Evolutionary conservation across 1,284 basidiomycete genomes (phyloP).

Genomic region (Crucibulum cyathiforme): DNA sequence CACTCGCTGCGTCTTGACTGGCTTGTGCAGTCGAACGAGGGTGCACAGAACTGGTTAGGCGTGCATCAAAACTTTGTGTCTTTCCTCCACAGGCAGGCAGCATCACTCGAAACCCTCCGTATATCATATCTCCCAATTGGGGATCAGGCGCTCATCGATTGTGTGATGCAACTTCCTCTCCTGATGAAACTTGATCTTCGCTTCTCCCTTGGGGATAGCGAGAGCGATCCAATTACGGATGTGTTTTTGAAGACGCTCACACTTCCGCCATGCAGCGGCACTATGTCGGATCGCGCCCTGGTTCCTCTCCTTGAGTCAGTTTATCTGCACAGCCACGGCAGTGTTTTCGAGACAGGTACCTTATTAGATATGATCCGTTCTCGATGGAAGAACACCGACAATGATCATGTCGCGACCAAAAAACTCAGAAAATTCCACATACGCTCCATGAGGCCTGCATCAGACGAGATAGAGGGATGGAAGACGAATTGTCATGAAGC

Average conservation of each 20-base stretch:
- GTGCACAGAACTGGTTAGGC: constrained; percentile 25
- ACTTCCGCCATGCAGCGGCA: not conserved
- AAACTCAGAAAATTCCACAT: constrained; percentile 25
- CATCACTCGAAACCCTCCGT: constrained; percentile 33
- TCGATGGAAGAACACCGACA: constrained; percentile 16
- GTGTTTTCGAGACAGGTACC: constrained; percentile 21
- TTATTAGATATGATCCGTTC: constrained; percentile 36
- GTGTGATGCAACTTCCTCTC: constrained; percentile 30
- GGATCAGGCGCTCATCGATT: constrained; percentile 36
- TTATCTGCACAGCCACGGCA: constrained; percentile 39
- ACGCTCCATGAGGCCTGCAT: constrained; percentile 26
- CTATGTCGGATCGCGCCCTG: constrained; percentile 3
- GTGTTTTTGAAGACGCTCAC: constrained; percentile 28
- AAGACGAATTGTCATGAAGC: constrained; percentile 22
- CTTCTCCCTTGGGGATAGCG: constrained; percentile 36
- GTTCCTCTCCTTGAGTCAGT: constrained; percentile 31
- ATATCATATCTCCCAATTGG: constrained; percentile 44
- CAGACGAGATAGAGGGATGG: constrained; percentile 11
- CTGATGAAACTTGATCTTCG: constrained; percentile 38
- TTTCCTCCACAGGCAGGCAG: constrained; percentile 30
- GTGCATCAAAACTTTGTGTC: constrained; percentile 29
- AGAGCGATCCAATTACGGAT: constrained; percentile 42
- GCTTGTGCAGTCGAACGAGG: constrained; percentile 24
- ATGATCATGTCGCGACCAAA: not conserved
- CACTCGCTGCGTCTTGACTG: constrained; percentile 36